Conservation (phyloP, 352 stramenopile species). For the Phytophthora pinifolia region DNA sequence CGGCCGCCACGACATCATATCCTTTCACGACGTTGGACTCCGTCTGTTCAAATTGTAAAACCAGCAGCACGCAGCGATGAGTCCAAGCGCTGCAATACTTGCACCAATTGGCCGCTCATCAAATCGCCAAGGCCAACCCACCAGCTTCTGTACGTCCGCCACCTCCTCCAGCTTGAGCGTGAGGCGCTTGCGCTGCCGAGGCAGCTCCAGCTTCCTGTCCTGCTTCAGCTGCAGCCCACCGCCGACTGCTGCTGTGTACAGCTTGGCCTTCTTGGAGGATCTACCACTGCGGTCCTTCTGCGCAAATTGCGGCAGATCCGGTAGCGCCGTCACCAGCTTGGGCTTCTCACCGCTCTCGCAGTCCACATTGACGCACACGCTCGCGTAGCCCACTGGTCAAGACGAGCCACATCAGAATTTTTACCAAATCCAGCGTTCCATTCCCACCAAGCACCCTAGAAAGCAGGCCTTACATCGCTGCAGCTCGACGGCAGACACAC, state of each 20-base stretch:
- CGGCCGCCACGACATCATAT: conserved; percentile 80
- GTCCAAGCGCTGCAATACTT: neutral
- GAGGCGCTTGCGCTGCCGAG: conserved; percentile 68
- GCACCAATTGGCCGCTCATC: neutral
- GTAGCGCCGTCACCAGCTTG: conserved; percentile 42
- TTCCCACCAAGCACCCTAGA: neutral
- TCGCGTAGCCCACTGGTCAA: conserved; percentile 63
- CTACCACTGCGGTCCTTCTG: conserved; percentile 41
- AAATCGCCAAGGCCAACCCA: conserved; percentile 19
- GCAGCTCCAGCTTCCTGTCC: conserved; percentile 26
- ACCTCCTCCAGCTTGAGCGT: conserved; percentile 81
- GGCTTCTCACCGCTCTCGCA: conserved; percentile 50
- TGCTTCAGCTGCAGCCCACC: conserved; percentile 49
- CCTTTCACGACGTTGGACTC: conserved; percentile 53
- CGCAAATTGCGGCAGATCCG: conserved; percentile 33
- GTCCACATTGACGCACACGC: conserved; percentile 64
- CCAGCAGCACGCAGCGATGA: neutral
- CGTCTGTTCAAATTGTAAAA: conserved; percentile 33
- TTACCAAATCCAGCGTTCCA: neutral
- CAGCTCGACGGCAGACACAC: conserved; percentile 59
- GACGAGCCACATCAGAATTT: neutral
- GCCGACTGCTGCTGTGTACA: conserved; percentile 44
- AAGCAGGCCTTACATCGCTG: conserved; percentile 47
- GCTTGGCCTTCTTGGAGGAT: conserved; percentile 62
- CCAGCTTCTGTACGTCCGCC: conserved; percentile 55